Conservation (phyloP, 495 filamentous ascomycete genomes). For the Aspergillus incahuasiensis region DNA sequence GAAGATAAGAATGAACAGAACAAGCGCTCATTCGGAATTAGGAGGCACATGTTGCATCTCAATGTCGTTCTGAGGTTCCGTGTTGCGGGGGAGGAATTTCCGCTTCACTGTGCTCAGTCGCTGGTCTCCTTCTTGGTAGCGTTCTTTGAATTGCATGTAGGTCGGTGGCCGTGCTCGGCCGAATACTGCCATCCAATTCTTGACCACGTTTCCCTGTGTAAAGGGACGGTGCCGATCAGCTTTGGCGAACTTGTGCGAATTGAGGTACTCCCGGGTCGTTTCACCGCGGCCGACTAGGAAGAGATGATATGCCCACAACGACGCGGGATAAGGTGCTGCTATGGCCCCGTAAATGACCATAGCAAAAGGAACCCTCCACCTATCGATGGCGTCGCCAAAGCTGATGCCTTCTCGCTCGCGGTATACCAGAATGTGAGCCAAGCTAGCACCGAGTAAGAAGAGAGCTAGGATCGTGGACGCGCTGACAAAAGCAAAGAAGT, state of each 20-base stretch:
- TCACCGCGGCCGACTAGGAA: conserved; percentile 87
- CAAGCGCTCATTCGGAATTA: conserved; percentile 9
- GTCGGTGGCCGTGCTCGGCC: conserved; percentile 80
- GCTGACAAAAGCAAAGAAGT: conserved; percentile 87
- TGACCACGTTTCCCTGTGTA: conserved; percentile 68
- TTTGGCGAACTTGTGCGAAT: conserved; percentile 89
- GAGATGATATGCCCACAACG: conserved; percentile 80
- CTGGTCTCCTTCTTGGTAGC: conserved; percentile 78
- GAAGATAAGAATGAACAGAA: conserved; percentile 5
- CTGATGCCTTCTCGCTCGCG: conserved; percentile 51
- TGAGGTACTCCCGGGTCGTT: conserved; percentile 93
- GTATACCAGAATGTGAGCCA: conserved; percentile 77
- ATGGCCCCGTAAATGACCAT: conserved; percentile 82
- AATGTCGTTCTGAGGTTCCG: conserved; percentile 52
- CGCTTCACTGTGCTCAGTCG: conserved; percentile 63
- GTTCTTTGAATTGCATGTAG: conserved; percentile 80
- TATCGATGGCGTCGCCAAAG: conserved; percentile 61
- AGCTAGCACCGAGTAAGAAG: conserved; percentile 68
- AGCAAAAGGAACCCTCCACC: conserved; percentile 76
- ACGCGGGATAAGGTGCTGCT: conserved; percentile 73
- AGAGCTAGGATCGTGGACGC: conserved; percentile 69
- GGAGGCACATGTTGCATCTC: conserved; percentile 55
- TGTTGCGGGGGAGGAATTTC: conserved; percentile 46
- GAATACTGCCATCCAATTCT: conserved; percentile 79
- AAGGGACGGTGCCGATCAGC: conserved; percentile 90